Percentiles rank a stretch among this genome's conserved stretches.
Evolutionary conservation across 208 protist species (phyloP).

Genomic region (Endotrypanum monterogeii): DNA sequence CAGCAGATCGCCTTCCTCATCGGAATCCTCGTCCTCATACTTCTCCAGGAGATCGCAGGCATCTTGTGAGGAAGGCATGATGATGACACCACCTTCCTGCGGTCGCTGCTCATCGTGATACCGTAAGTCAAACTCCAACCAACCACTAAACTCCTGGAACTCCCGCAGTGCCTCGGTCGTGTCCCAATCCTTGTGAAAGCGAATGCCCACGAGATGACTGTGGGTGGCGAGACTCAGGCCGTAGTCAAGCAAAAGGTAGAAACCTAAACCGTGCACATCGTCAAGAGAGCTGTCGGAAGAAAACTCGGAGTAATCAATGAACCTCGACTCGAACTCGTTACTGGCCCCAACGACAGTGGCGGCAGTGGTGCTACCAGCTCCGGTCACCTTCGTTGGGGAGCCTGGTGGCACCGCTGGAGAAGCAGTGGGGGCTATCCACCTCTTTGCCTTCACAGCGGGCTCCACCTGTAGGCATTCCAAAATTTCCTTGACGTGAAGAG

Average conservation of each 20-base stretch:
- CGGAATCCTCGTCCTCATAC: constrained; percentile 90
- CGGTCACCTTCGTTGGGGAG: neutral
- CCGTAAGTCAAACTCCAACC: constrained; percentile 72
- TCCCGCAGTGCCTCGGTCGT: constrained; percentile 60
- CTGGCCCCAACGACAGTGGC: neutral
- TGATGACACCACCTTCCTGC: constrained; percentile 70
- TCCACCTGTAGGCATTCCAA: constrained; percentile 60
- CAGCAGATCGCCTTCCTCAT: constrained; percentile 83
- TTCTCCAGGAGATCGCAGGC: constrained; percentile 82
- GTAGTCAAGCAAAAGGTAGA: constrained; percentile 79
- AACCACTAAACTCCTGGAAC: constrained; percentile 84
- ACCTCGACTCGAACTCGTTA: constrained; percentile 70
- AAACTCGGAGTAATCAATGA: constrained; percentile 81
- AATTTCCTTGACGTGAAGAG: constrained; percentile 68
- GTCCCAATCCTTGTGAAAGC: constrained; percentile 65
- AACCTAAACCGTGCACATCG: constrained; percentile 74
- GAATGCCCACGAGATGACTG: constrained; percentile 74
- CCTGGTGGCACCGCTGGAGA: neutral
- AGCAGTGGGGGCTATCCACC: neutral
- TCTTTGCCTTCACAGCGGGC: constrained; percentile 34
- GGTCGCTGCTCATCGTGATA: constrained; percentile 71
- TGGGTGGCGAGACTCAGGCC: constrained; percentile 76
- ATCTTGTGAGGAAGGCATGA: constrained; percentile 81
- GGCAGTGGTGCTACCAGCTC: neutral
- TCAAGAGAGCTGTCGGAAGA: constrained; percentile 51